These are phyloP conservation scores for Axilococcus clingmanii DNA, from an alignment of 139 green algal genomes.

Conservation along the genomic window DNA sequence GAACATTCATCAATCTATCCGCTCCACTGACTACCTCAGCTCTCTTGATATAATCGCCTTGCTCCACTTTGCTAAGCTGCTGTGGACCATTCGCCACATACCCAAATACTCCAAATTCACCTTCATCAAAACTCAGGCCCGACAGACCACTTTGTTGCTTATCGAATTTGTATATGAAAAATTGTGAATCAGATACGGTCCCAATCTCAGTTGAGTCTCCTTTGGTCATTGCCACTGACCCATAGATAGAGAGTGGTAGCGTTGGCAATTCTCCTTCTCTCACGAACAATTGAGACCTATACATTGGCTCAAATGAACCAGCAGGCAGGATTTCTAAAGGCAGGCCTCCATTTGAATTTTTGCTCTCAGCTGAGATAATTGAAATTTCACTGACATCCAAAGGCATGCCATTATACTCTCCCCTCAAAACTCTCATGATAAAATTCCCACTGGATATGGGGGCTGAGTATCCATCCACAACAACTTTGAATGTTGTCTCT, in stretches of 20 bases:
- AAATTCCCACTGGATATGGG: slow-evolving; percentile 69
- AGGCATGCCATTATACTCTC: slow-evolving; percentile 42
- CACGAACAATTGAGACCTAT: slow-evolving; percentile 65
- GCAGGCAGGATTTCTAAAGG: slow-evolving; percentile 73
- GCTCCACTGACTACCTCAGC: slow-evolving; percentile 37
- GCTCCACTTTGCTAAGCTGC: slow-evolving; percentile 30
- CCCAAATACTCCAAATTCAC: slow-evolving; percentile 69
- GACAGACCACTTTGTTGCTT: slow-evolving; percentile 46
- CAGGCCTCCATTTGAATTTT: neutral
- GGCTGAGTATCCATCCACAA: slow-evolving; percentile 73
- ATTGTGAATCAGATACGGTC: slow-evolving; percentile 43
- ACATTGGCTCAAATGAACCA: slow-evolving; percentile 74
- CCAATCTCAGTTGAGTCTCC: slow-evolving; percentile 16
- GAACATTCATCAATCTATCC: slow-evolving; percentile 53
- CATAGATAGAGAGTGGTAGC: slow-evolving; percentile 70
- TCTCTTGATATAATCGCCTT: slow-evolving; percentile 47
- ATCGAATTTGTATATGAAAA: slow-evolving; percentile 78
- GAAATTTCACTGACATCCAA: slow-evolving; percentile 20
- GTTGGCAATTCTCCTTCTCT: slow-evolving; percentile 63
- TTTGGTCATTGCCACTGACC: slow-evolving; percentile 49
- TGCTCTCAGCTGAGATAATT: slow-evolving; percentile 14
- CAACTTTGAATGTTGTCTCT: slow-evolving; percentile 20
- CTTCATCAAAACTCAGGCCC: slow-evolving; percentile 84
- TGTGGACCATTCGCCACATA: slow-evolving; percentile 64
- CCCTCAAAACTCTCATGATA: slow-evolving; percentile 52